A percentile compares a stretch with the other conserved stretches of the same genome.
Conservation (phyloP, 345 rosid genomes). For the Lepidium aucheri region DNA sequence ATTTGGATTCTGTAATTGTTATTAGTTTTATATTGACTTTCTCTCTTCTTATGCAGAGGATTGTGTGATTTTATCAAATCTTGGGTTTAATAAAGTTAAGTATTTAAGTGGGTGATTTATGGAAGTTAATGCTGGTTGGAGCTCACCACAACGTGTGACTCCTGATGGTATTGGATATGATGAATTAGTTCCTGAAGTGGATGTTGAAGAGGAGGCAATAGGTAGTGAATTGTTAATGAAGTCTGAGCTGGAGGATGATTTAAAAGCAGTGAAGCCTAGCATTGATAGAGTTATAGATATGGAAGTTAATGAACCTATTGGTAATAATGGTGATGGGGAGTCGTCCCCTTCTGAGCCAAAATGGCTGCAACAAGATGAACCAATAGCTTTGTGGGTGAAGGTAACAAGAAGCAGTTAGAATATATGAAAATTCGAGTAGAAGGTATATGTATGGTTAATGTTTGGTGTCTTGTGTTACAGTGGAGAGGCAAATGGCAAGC, state of each 20-base stretch:
- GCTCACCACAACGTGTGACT: conserved; percentile 36
- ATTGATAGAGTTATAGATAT: conserved; percentile 31
- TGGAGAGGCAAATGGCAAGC: conserved; percentile 99
- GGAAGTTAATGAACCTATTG: conserved; percentile 41
- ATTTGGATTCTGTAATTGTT: not conserved
- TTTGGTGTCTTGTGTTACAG: conserved; percentile 38
- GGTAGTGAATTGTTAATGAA: conserved; percentile 23
- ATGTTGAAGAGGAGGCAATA: conserved; percentile 31
- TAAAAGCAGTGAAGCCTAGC: conserved; percentile 31
- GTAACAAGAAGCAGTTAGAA: conserved; percentile 23
- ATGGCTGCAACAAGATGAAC: conserved; percentile 79
- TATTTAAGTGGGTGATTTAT: conserved; percentile 18
- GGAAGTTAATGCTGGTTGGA: conserved; percentile 55
- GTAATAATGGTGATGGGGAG: conserved; percentile 45
- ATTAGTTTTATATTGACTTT: not conserved
- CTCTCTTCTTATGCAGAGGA: not conserved
- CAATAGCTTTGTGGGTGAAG: conserved; percentile 96
- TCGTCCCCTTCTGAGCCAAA: conserved; percentile 53
- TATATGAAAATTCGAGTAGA: not conserved
- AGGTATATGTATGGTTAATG: not conserved
- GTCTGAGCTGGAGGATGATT: conserved; percentile 43
- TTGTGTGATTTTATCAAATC: not conserved
- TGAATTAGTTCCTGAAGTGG: conserved; percentile 30
- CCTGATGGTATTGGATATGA: conserved; percentile 27
- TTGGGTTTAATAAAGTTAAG: conserved; percentile 16